Percentiles rank a stretch among this genome's conserved stretches.
Evolutionary conservation across 2,329 filamentous ascomycete species (phyloP).

Genomic region (Fusarium sp.): DNA sequence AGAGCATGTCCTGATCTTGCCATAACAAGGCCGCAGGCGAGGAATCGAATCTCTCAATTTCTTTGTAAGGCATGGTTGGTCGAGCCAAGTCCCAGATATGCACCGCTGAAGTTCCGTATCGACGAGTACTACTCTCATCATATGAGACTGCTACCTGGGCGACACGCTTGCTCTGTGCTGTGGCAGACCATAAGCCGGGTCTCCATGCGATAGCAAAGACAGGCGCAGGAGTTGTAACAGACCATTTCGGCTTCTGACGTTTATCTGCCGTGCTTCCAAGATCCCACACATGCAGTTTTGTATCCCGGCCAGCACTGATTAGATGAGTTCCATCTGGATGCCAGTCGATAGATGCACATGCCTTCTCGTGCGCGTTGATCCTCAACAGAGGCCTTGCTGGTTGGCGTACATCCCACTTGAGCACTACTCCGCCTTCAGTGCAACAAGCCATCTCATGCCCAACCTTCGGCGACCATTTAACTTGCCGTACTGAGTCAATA

Average conservation of each 20-base stretch:
- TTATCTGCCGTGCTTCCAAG: constrained; percentile 69
- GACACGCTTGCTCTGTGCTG: constrained; percentile 67
- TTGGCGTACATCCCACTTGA: constrained; percentile 73
- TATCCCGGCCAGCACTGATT: constrained; percentile 71
- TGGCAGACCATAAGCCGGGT: constrained; percentile 73
- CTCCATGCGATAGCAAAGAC: constrained; percentile 71
- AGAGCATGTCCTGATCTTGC: constrained; percentile 73
- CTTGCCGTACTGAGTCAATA: constrained; percentile 63
- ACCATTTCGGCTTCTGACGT: constrained; percentile 72
- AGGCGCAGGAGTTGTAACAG: constrained; percentile 69
- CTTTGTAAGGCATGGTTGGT: constrained; percentile 73
- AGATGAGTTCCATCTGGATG: constrained; percentile 75
- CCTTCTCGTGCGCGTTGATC: constrained; percentile 70
- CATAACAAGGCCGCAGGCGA: constrained; percentile 70
- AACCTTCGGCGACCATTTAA: constrained; percentile 73
- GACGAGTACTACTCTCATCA: constrained; percentile 64
- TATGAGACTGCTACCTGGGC: constrained; percentile 73
- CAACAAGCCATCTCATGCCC: constrained; percentile 72
- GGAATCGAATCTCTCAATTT: constrained; percentile 69
- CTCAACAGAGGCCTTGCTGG: constrained; percentile 63
- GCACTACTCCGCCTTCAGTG: constrained; percentile 69
- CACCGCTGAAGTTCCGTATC: constrained; percentile 67
- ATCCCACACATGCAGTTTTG: constrained; percentile 73
- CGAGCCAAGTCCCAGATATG: constrained; percentile 77
- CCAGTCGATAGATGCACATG: constrained; percentile 71